A percentile compares a stretch with the other conserved stretches of the same genome.
phyloP scores from a whole-genome alignment of 2,329 filamentous ascomycete genomes.

The Penicillium sp. region DNA sequence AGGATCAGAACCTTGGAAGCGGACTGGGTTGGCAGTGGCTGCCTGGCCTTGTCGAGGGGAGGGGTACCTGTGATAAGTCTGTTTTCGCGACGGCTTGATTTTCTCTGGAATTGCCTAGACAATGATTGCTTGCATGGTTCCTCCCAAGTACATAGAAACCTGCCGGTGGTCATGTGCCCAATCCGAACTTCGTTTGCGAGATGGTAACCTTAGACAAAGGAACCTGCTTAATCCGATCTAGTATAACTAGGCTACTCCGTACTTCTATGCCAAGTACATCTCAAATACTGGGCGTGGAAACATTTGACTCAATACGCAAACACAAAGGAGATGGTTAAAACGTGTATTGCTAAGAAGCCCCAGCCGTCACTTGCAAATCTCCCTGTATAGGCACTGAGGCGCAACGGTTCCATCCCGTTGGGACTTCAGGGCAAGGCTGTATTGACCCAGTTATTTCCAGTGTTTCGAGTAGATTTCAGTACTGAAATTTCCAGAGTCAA shows the following conservation, averaged over 20 bases:
- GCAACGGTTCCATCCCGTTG: slow-evolving; percentile 24
- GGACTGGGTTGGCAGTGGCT: slow-evolving; percentile 21
- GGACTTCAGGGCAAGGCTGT: slow-evolving; percentile 5
- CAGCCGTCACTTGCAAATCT: background rate
- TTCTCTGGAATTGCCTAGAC: background rate
- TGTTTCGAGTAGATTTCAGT: background rate
- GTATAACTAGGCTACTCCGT: background rate
- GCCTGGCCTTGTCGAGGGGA: slow-evolving; percentile 15
- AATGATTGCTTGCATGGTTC: background rate
- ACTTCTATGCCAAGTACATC: background rate
- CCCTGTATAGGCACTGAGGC: slow-evolving; percentile 12
- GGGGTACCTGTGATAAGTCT: slow-evolving; percentile 10
- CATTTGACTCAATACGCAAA: no score
- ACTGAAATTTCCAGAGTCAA: background rate
- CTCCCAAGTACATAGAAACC: background rate
- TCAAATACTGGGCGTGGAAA: background rate
- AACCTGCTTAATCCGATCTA: background rate
- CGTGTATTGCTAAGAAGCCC: no score
- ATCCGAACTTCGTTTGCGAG: background rate
- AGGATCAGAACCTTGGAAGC: slow-evolving; percentile 14
- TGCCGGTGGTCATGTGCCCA: background rate
- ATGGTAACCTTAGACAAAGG: background rate
- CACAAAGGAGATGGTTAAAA: background rate
- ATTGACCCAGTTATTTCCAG: background rate
- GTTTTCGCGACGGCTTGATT: background rate